Conservation (phyloP, 495 filamentous ascomycete species). For the Neurospora cerealis region DNA sequence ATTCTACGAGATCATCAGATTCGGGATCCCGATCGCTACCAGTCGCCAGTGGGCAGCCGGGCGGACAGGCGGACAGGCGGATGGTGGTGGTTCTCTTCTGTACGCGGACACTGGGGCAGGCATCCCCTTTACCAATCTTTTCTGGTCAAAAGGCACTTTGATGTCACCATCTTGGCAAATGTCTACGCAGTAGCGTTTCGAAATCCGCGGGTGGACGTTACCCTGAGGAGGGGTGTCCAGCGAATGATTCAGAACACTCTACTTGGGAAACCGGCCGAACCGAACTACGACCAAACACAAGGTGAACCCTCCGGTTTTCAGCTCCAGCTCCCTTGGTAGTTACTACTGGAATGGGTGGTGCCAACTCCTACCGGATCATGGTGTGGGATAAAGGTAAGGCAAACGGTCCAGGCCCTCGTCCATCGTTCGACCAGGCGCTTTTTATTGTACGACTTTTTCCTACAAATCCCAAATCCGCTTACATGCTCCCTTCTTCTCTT, state of each 20-base stretch:
- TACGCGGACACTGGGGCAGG: not conserved
- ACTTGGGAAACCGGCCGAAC: not conserved
- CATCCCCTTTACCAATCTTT: not conserved
- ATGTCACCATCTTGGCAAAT: not conserved
- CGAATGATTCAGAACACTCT: not conserved
- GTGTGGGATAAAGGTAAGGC: not conserved
- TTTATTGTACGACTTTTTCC: not conserved
- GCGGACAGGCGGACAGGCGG: not conserved
- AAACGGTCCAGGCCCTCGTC: not conserved
- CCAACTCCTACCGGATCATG: not conserved
- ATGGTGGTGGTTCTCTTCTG: not conserved
- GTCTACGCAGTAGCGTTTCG: not conserved
- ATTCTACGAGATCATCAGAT: not conserved
- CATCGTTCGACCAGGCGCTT: not conserved
- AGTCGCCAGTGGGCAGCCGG: not conserved
- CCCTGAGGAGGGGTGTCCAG: not conserved
- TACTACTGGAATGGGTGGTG: not conserved
- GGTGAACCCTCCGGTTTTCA: not conserved
- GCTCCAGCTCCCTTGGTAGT: not conserved
- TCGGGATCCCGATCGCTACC: not conserved
- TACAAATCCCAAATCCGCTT: not conserved
- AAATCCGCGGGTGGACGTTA: not conserved
- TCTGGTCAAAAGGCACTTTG: not conserved
- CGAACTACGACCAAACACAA: not conserved
- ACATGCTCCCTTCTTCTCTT: not conserved